A percentile compares a stretch with the other conserved stretches of the same genome.
These are phyloP conservation scores for Backusella macrospora DNA, from an alignment of 192 early-diverging fungal species.

Conservation along the genomic window DNA sequence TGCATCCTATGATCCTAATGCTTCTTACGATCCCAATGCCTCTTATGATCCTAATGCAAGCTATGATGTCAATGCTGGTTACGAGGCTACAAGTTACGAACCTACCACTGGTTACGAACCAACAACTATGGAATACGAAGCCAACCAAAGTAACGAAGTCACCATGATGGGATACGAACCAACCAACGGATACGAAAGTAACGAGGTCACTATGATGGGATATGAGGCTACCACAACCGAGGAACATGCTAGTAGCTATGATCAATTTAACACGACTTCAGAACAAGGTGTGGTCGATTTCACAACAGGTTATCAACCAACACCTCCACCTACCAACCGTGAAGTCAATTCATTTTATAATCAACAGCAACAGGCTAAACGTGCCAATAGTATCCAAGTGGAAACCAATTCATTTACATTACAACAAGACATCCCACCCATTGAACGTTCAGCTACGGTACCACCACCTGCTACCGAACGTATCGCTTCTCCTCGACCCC, in stretches of 20 bases:
- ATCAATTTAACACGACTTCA: background rate
- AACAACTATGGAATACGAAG: background rate
- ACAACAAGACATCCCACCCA: background rate
- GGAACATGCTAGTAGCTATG: background rate
- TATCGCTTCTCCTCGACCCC: constrained; percentile 20
- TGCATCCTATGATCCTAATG: background rate
- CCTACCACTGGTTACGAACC: background rate
- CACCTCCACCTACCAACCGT: background rate
- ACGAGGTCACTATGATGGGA: constrained; percentile 1
- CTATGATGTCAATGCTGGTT: background rate
- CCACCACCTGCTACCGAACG: constrained; percentile 21
- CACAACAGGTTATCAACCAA: background rate
- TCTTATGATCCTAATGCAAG: background rate
- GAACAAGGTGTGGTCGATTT: background rate
- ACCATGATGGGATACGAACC: background rate
- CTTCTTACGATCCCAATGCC: background rate
- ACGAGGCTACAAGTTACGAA: background rate
- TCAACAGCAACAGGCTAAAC: background rate
- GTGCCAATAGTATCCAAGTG: background rate
- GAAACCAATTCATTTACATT: background rate
- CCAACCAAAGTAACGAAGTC: background rate
- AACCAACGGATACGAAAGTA: background rate
- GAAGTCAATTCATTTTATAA: background rate
- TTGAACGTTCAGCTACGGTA: constrained; percentile 21
- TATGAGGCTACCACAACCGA: too few species aligned